A percentile compares a stretch with the other conserved stretches of the same genome.
These are phyloP conservation scores for Trichoderma breve DNA, from an alignment of 2,329 filamentous ascomycete genomes.

Conservation along the genomic window DNA sequence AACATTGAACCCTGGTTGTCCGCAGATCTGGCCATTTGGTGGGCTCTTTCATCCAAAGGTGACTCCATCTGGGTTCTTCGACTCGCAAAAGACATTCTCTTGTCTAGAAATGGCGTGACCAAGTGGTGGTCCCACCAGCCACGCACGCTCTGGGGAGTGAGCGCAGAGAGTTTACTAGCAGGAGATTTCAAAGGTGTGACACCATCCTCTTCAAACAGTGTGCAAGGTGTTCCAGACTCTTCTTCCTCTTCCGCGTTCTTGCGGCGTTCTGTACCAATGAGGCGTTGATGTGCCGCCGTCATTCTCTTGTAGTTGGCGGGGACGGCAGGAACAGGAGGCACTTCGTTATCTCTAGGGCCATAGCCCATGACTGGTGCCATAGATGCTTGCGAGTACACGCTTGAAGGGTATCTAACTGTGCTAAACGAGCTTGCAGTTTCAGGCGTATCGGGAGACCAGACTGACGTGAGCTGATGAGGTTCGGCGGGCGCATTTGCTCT, in stretches of 20 bases:
- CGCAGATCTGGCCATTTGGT: not conserved
- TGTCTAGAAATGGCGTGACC: constrained; percentile 64
- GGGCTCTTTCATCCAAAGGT: constrained; percentile 26
- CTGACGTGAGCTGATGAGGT: constrained; percentile 42
- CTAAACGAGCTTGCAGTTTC: constrained; percentile 46
- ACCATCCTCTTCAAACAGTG: constrained; percentile 69
- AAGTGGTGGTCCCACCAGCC: constrained; percentile 78
- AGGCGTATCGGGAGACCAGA: constrained; percentile 63
- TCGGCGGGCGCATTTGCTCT: constrained; percentile 23
- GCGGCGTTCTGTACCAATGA: constrained; percentile 38
- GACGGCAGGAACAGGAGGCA: constrained; percentile 61
- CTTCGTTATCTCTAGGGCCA: constrained; percentile 30
- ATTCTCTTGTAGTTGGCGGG: constrained; percentile 44
- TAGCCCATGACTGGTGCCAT: constrained; percentile 30
- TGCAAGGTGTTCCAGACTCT: constrained; percentile 57
- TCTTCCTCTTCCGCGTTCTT: constrained; percentile 43
- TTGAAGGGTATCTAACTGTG: constrained; percentile 50
- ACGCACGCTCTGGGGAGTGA: constrained; percentile 50
- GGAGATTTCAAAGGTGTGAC: constrained; percentile 40
- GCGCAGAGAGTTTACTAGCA: constrained; percentile 37
- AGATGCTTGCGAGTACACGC: constrained; percentile 59
- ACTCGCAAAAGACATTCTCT: constrained; percentile 43
- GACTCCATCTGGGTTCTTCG: constrained; percentile 36
- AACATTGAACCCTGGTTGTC: not conserved
- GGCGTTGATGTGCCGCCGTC: constrained; percentile 32